phyloP scores from a whole-genome alignment of 805 yeast genomes.

The Saccharomycopsis sp. region DNA sequence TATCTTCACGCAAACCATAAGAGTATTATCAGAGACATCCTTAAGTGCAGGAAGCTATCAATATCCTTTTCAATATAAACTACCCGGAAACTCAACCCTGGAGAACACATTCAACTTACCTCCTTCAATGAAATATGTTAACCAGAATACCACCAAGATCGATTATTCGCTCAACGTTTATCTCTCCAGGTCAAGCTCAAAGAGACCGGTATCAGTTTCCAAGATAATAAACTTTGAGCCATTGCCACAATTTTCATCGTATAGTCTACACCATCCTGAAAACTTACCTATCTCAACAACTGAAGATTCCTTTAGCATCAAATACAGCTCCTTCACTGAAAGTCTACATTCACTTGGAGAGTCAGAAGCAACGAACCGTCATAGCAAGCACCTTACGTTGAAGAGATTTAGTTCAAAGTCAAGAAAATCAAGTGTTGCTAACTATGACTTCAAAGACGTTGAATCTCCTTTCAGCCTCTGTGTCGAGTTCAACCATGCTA shows the following conservation, averaged over 20 bases:
- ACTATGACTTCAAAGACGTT: constrained; percentile 2
- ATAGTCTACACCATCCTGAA: constrained; percentile 9
- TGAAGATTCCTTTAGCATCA: constrained; percentile 7
- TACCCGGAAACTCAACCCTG: constrained; percentile 6
- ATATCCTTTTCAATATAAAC: constrained; percentile 9
- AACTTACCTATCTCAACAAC: constrained; percentile 8
- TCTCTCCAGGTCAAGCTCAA: constrained; percentile 6
- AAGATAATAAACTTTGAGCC: constrained; percentile 10
- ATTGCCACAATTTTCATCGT: constrained; percentile 10
- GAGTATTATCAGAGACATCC: not conserved
- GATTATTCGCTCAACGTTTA: constrained; percentile 14
- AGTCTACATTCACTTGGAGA: not conserved
- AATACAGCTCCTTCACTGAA: constrained; percentile 10
- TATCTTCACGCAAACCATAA: constrained; percentile 4
- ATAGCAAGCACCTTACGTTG: constrained; percentile 1
- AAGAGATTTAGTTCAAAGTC: constrained; percentile 11
- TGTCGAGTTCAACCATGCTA: constrained; percentile 16
- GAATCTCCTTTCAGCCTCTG: constrained; percentile 11
- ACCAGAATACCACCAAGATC: constrained; percentile 12
- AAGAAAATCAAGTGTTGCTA: not conserved
- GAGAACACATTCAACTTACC: constrained; percentile 13
- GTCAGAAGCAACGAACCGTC: not conserved
- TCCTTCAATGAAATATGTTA: constrained; percentile 9
- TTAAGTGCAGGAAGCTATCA: constrained; percentile 4
- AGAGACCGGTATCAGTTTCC: constrained; percentile 2